Base-by-base conservation (phyloP, 129 eudicot genomes). In the Flaveria ramosissima region DNA sequence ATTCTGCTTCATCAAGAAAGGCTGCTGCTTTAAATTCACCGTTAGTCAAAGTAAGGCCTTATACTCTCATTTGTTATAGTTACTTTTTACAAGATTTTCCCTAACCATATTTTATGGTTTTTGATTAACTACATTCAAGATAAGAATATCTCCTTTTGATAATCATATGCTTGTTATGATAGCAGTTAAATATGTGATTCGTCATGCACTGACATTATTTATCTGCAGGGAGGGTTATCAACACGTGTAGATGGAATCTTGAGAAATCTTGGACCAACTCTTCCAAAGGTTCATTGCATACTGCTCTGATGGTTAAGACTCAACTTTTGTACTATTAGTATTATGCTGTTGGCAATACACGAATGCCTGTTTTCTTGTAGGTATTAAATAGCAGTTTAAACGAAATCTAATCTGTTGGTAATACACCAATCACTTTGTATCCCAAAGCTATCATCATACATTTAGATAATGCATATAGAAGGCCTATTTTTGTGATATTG, bases 271-370 rank as follows among this genome's bases (percentile, higher is more conserved):
- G 84, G 65, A 57, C 97, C 98, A 48, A 72, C 87, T 76, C 83
- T 84, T 82, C 93, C 98, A 78, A 87, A 94, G 98, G 97, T 94
- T 89, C 88, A 79, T 86, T 89, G 82, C 88, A 77, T 86, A 72
- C 85, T 87, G 86, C 83, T 88, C 71, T 81, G 96, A 86, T 90
- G 88, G 86, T 85, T 88, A 85, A 90, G 81, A 86, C 87, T 83
- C 87, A 68, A 76, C 84, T 83, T 87, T 88, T 85, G 88, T 85
- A 81, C 82, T 83, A 85, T 78, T 63, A 85, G 71, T 76, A 83
- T 57, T 70, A 81, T 62, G 59, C 57, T 43, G 64, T 77, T 73
- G 84, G 75, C 72, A 76, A 68, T 77, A 6, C 61, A 56, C 65
- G 55, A 55, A 67, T 78, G 72, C 77, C 73, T 47, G 64, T 59